A percentile compares a stretch with the other conserved stretches of the same genome.
Conservation (phyloP, 768 basidiomycete genomes). For the Neoboletus subvelutipes region DNA sequence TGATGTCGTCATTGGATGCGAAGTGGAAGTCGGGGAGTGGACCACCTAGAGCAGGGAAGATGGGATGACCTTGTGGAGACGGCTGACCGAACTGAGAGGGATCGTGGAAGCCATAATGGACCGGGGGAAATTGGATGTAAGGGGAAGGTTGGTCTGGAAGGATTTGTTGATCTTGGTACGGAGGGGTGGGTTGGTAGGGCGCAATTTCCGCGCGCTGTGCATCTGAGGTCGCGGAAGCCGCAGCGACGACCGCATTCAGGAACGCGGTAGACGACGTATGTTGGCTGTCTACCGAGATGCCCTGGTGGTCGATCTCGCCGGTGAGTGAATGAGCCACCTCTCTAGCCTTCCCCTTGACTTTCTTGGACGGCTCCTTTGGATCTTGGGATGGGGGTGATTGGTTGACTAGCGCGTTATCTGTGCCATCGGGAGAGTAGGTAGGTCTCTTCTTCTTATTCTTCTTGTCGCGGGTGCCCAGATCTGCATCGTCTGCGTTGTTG, state of each 20-base stretch:
- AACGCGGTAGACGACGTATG: constrained; percentile 56
- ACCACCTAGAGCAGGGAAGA: constrained; percentile 19
- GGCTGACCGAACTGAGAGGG: constrained; percentile 28
- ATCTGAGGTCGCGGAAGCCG: constrained; percentile 53
- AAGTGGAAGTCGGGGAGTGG: constrained; percentile 39
- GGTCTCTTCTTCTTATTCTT: constrained; percentile 36
- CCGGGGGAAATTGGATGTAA: constrained; percentile 32
- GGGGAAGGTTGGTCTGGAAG: constrained; percentile 26
- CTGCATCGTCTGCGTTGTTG: constrained; percentile 12
- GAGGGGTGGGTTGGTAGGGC: constrained; percentile 32
- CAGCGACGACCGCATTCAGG: constrained; percentile 63
- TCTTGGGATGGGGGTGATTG: background rate
- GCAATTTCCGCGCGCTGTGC: constrained; percentile 29
- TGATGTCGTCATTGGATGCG: constrained; percentile 68
- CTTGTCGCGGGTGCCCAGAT: constrained; percentile 25
- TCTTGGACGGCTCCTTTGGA: constrained; percentile 25
- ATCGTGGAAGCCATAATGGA: constrained; percentile 30
- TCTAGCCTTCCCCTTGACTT: constrained; percentile 36
- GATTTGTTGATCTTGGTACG: constrained; percentile 35
- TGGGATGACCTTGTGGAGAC: constrained; percentile 29
- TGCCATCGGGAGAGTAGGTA: background rate
- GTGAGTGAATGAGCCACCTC: constrained; percentile 36
- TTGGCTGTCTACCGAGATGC: constrained; percentile 31
- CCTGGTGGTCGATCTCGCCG: constrained; percentile 25
- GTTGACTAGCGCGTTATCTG: constrained; percentile 20